phyloP scores from a whole-genome alignment of 2,329 filamentous ascomycete species.

The Fusarium dimerum region DNA sequence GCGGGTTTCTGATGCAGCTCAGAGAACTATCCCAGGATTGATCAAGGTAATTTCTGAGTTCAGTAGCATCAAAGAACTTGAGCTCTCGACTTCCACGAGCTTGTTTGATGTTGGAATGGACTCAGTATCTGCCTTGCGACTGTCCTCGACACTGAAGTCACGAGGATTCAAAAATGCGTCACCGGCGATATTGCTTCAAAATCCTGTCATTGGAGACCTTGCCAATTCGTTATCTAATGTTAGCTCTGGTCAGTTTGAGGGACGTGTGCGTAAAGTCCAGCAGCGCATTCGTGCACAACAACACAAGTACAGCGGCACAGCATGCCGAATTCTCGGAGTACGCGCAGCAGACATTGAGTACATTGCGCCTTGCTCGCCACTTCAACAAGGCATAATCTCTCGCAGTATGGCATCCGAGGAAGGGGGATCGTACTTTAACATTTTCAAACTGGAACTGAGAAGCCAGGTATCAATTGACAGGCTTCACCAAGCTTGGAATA shows the following conservation, averaged over 20 bases:
- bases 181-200: constrained; percentile 67
- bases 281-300: constrained; percentile 65
- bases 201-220: constrained; percentile 53
- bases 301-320: constrained; percentile 58
- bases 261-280: constrained; percentile 47
- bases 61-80: constrained; percentile 42
- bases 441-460: constrained; percentile 63
- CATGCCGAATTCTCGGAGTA: constrained; percentile 55
- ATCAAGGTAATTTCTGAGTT: constrained; percentile 56
- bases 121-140: constrained; percentile 77
- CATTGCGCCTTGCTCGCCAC: constrained; percentile 78
- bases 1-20: constrained; percentile 32
- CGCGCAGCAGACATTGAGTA: constrained; percentile 61
- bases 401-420: constrained; percentile 59
- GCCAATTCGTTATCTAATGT: constrained; percentile 36
- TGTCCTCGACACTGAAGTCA: constrained; percentile 65
- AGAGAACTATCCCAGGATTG: constrained; percentile 48
- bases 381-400: constrained; percentile 86
- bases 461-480: constrained; percentile 43
- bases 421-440: constrained; percentile 71
- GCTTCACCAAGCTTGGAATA: constrained; percentile 60
- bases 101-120: constrained; percentile 87
- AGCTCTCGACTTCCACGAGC: constrained; percentile 59
- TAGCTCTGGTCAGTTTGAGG: constrained; percentile 10
- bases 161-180: constrained; percentile 61